Conservation (phyloP, 179 eudicot genomes). For the Vitellaria paradoxa region DNA sequence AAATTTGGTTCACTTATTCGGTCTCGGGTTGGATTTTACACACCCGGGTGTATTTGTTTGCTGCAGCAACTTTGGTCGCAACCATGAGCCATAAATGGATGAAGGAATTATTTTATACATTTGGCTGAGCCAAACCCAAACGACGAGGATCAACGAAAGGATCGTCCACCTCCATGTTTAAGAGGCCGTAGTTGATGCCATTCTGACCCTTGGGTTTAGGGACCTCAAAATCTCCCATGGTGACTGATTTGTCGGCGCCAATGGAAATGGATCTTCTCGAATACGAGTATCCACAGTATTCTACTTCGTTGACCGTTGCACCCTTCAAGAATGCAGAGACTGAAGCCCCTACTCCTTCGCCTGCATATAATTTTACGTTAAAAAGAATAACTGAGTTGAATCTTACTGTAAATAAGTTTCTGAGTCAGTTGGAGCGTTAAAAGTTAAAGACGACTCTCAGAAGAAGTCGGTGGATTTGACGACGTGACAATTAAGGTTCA, state of each 20-base stretch:
- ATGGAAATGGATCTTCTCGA: conserved; percentile 25
- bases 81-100: background rate
- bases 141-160: background rate
- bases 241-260: conserved; percentile 17
- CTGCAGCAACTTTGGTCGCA: too few species aligned
- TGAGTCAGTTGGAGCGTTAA: too few species aligned
- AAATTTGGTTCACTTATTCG: too few species aligned
- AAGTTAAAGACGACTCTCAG: too few species aligned
- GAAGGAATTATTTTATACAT: background rate
- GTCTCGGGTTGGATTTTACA: too few species aligned
- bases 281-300: conserved; percentile 39
- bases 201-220: conserved; percentile 16
- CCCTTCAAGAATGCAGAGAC: conserved; percentile 24
- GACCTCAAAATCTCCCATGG: conserved; percentile 32
- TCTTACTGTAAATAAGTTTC: too few species aligned
- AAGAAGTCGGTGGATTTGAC: too few species aligned
- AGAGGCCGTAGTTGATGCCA: conserved; percentile 22
- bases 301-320: conserved; percentile 24
- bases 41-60: too few species aligned
- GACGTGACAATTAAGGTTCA: too few species aligned
- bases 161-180: background rate
- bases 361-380: conserved; percentile 18
- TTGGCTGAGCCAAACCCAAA: background rate
- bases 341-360: conserved; percentile 45
- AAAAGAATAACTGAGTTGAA: too few species aligned